Base-by-base conservation (phyloP, 2,329 filamentous ascomycete genomes). In the Trichoderma gracile region DNA sequence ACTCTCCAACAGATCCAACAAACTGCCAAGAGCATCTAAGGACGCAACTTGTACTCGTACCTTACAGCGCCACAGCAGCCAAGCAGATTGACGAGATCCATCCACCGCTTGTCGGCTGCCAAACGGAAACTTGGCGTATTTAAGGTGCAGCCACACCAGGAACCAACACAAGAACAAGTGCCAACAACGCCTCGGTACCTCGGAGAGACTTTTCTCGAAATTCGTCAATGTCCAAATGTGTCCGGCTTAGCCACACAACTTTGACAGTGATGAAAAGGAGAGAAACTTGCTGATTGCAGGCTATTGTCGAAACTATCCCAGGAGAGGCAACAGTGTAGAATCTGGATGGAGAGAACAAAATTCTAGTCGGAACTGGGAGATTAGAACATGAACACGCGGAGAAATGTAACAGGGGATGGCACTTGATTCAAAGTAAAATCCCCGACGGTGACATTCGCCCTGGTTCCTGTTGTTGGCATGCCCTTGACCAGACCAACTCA, bases 81-180 rank as follows among this genome's bases (percentile, higher is more conserved):
- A 46, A 46, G 25, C 56, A 49, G 45, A 59, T 59, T 19, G 45
- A 59, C 56, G 56, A 49, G 56, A 38, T 38, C 33, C 33, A 38
- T 38, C 33, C 10, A 59, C 50, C 56, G 56, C 45, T 47, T 27
- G 15, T 33, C 33, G 38, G 23, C 45, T 23, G 46, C 33, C 10
- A 21, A 38, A 38, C 23, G 12, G 40, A 30, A 9, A 9, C 30
- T 30, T 30, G 30, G 30, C 30, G 42, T 43, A 15, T 8, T 30
- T 43, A 33, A 43, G n/a, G 46, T 33, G 47, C 58, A 61, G 58
- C 58, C 58, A 53, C 58, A 61, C 23, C 58, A 47, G 47, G 33
- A 38, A 38, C 33, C 4, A 15, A 10, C 38, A 38, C 30, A 14
- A 50, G 9, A 50, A 30, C 47, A 43, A 43, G 15, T 17, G n/a